phyloP scores from a whole-genome alignment of 352 stramenopile genomes.

The Globisporangium heterothallicum region DNA sequence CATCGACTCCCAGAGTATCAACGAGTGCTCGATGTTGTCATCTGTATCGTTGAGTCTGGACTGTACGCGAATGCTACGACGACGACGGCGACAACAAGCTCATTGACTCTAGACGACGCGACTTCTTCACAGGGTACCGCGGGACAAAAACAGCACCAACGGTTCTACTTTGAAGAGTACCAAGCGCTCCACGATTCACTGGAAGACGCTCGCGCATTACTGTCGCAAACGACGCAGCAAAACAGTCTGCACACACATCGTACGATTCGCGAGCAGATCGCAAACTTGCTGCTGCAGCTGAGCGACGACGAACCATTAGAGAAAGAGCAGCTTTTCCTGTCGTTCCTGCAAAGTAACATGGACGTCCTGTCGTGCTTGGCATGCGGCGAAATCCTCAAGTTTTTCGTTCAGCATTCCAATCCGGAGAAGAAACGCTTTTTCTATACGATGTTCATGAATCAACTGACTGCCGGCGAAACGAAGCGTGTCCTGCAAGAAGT shows the following conservation, averaged over 20 bases:
- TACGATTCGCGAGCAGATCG: constrained; percentile 24
- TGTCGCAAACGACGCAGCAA: neutral
- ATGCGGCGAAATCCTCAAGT: constrained; percentile 27
- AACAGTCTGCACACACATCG: neutral
- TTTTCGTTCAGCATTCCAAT: constrained; percentile 24
- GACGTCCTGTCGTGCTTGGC: constrained; percentile 20
- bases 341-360: constrained; percentile 31
- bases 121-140: too few relatives aligned
- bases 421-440: constrained; percentile 24
- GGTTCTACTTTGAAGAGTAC: constrained; percentile 53
- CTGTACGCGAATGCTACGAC: constrained; percentile 23
- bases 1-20: constrained; percentile 49
- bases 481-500: constrained; percentile 28
- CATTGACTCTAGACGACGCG: neutral
- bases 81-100: too few relatives aligned
- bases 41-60: constrained; percentile 44
- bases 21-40: constrained; percentile 49
- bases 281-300: constrained; percentile 24
- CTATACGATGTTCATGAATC: constrained; percentile 30
- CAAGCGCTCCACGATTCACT: constrained; percentile 12
- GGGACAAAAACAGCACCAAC: neutral
- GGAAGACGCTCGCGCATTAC: constrained; percentile 8
- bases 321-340: constrained; percentile 31
- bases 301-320: constrained; percentile 20
- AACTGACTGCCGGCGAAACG: constrained; percentile 17